Evolutionary conservation across 1,139 yeast genomes (phyloP).

Genomic region (Citeromyces siamensis): DNA sequence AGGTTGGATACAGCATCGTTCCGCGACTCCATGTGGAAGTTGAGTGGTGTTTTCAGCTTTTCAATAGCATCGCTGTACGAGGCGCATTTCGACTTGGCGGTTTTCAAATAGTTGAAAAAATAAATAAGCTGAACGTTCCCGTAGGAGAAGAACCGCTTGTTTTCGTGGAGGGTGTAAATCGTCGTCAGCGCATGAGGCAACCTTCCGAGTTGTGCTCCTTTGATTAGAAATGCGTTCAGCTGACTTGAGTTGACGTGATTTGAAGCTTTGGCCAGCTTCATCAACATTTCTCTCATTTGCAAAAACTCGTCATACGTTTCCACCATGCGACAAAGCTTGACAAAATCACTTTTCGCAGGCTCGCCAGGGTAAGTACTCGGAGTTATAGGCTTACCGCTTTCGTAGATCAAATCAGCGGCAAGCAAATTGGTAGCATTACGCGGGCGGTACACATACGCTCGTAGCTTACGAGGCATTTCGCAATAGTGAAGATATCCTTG

Average conservation of each 20-base stretch:
- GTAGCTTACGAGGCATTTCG: conserved; percentile 19
- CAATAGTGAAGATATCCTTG: conserved; percentile 18
- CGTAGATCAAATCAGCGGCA: conserved; percentile 41
- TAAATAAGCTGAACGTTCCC: conserved; percentile 14
- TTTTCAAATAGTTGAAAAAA: conserved; percentile 13
- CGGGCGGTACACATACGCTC: conserved; percentile 29
- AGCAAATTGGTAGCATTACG: conserved; percentile 35
- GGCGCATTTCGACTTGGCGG: conserved; percentile 6
- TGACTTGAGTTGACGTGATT: conserved; percentile 10
- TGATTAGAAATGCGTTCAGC: conserved; percentile 13
- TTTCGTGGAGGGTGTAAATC: conserved; percentile 10
- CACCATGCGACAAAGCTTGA: conserved; percentile 19
- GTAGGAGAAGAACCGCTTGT: conserved; percentile 8
- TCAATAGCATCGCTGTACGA: neutral
- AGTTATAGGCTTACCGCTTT: conserved; percentile 22
- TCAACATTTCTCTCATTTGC: conserved; percentile 18
- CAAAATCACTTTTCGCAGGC: conserved; percentile 21
- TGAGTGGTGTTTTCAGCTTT: neutral
- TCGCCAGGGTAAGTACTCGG: conserved; percentile 24
- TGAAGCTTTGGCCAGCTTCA: conserved; percentile 12
- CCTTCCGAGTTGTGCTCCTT: conserved; percentile 13
- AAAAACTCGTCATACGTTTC: conserved; percentile 21
- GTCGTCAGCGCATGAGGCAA: conserved; percentile 11
- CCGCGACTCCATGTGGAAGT: neutral
- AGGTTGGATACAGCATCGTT: neutral